These are phyloP conservation scores for Dendryphion nanum DNA, from an alignment of 2,329 filamentous ascomycete genomes.

Conservation along the genomic window DNA sequence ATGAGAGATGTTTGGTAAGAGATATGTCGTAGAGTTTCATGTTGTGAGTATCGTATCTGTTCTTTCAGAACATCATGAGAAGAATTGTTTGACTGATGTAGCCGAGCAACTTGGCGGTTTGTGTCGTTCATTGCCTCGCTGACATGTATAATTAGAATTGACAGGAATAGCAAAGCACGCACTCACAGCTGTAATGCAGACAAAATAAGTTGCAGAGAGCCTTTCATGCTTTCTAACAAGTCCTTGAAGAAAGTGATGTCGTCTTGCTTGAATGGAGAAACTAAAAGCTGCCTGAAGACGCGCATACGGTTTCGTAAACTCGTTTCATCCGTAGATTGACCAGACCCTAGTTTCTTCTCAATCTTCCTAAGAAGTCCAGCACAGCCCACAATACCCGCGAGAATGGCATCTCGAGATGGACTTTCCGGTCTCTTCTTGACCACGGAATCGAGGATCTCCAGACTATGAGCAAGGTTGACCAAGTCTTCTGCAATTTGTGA, in stretches of 20 bases:
- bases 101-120: no score
- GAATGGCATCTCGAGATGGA: not conserved
- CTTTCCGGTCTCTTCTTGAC: not conserved
- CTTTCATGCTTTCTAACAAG: conserved; percentile 1
- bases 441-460: not conserved
- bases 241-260: conserved; percentile 1
- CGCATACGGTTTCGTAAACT: not conserved
- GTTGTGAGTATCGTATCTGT: no score
- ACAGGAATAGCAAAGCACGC: no score
- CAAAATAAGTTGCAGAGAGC: no score
- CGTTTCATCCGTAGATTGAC: not conserved
- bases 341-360: not conserved
- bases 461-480: not conserved
- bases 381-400: not conserved
- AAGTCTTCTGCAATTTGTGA: not conserved
- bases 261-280: conserved; percentile 3
- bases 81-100: no score
- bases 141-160: no score
- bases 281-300: not conserved
- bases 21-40: no score
- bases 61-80: no score
- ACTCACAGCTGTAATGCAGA: no score
- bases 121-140: no score
- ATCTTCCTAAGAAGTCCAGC: not conserved
- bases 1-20: no score